Evolutionary conservation across 1,139 yeast species (phyloP), one percentile per base, ranked within the genome.

Genomic region (Dujonia santamariae): DNA sequence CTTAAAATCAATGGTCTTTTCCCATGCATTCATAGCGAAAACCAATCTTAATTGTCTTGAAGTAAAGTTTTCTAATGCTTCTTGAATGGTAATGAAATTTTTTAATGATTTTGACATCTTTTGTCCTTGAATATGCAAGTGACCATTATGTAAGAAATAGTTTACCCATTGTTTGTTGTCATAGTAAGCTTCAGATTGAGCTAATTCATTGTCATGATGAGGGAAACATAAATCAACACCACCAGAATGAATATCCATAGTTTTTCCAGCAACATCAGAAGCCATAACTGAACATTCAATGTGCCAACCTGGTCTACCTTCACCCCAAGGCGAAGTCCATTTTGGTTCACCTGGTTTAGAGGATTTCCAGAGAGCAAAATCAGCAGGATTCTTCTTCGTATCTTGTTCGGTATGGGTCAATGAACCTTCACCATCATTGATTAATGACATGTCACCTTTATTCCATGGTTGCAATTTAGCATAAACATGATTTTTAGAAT

Each of bases 231-330:
- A 74, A 61, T 92, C 99, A 40, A 92, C 79, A 45, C 98, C 99
- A 38, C 99, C 98, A 16, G 96, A 82, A 58, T 92, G 99, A 46
- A 92, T 87, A 61, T 92, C 99, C 73, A 94, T 84, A 38, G 74
- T 72, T 23, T 75, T 63, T 1, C 97, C 97, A 28, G 85, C 72
- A 31, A 88, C 75, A 49, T 88, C 96, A 35, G 92, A 76, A 1
- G 98, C 98, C 99, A 92, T 92, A 12, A 92, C 98, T 5, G 97
- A 88, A 71, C 99, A 92, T 63, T 92, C 99, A 59, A 92, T 92
- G 57, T 92, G 99, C 99, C 99, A 92, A 2, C 99, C 99, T 3
- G 99, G 99, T 58, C 99, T 83, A 32, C 98, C 99, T 40, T 72
- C 70, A 23, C 98, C 98, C 97, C 97, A 92, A 26, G 94, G 90